Conservation (phyloP, 2,329 filamentous ascomycete genomes). For the Hypoxylon sp. region DNA sequence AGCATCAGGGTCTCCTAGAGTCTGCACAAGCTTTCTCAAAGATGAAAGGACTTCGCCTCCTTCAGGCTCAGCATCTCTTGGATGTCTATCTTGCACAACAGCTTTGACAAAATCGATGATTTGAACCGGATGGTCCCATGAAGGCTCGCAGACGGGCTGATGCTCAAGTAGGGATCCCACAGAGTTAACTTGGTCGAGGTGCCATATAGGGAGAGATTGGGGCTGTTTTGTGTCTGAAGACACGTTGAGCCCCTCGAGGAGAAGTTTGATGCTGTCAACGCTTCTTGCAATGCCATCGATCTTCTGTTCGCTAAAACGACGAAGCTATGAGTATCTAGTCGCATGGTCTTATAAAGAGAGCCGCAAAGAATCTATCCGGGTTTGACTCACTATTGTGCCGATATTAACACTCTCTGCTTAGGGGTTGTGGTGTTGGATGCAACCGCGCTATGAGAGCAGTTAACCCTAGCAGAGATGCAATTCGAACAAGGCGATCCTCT, state of each 20-base stretch:
- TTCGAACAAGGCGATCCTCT: slow-evolving; percentile 55
- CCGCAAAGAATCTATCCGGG: background rate
- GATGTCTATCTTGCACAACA: slow-evolving; percentile 29
- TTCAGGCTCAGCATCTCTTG: slow-evolving; percentile 24
- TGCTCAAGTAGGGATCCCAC: background rate
- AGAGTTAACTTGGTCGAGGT: background rate
- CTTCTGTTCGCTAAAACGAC: slow-evolving; percentile 54
- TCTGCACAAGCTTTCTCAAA: slow-evolving; percentile 28
- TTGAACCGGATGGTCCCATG: slow-evolving; percentile 56
- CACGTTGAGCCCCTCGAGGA: slow-evolving; percentile 40
- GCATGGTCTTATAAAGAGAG: background rate
- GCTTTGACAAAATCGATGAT: slow-evolving; percentile 56
- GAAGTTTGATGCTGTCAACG: slow-evolving; percentile 44
- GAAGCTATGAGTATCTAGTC: background rate
- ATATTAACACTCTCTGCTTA: slow-evolving; percentile 57
- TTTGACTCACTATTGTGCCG: slow-evolving; percentile 55
- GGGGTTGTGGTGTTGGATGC: slow-evolving; percentile 45
- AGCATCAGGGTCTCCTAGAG: slow-evolving; percentile 26
- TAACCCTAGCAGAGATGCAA: slow-evolving; percentile 53
- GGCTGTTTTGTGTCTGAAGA: slow-evolving; percentile 1
- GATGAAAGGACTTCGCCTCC: slow-evolving; percentile 36
- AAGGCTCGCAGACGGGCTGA: slow-evolving; percentile 16
- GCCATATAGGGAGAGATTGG: background rate
- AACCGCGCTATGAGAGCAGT: slow-evolving; percentile 55
- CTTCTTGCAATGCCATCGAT: slow-evolving; percentile 54